Evolutionary conservation across 1,139 yeast species (phyloP).

Genomic region (Geotrichum reessii): DNA sequence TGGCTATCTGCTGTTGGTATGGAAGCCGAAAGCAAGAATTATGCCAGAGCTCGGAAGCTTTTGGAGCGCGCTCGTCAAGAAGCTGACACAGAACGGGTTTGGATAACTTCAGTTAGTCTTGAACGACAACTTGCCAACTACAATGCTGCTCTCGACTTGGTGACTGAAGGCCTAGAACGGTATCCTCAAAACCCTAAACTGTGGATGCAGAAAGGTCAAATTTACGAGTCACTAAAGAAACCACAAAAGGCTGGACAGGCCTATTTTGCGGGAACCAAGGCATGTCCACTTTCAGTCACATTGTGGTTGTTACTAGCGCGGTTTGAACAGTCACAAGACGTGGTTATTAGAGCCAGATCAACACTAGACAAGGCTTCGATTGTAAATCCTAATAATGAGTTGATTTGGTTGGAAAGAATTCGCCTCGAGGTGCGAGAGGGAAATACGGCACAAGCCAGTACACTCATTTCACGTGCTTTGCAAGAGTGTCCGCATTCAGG

Average conservation of each 20-base stretch:
- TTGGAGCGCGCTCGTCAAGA: constrained; percentile 41
- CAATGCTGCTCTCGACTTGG: constrained; percentile 39
- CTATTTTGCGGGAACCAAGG: constrained; percentile 47
- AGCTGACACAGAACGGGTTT: constrained; percentile 44
- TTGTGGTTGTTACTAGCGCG: constrained; percentile 57
- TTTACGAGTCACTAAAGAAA: constrained; percentile 37
- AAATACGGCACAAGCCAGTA: constrained; percentile 50
- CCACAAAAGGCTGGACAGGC: constrained; percentile 45
- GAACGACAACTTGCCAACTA: constrained; percentile 40
- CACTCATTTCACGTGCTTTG: constrained; percentile 55
- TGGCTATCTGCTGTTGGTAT: constrained; percentile 71
- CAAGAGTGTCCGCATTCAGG: constrained; percentile 57
- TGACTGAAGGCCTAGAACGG: constrained; percentile 43
- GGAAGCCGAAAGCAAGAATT: constrained; percentile 43
- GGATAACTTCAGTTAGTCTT: constrained; percentile 60
- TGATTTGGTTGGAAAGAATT: constrained; percentile 55
- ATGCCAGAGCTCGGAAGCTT: constrained; percentile 41
- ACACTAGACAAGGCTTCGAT: constrained; percentile 62
- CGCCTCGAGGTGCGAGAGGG: constrained; percentile 50
- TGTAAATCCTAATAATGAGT: constrained; percentile 46
- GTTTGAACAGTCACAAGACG: constrained; percentile 43
- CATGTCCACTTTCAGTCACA: constrained; percentile 41
- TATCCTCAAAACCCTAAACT: constrained; percentile 49
- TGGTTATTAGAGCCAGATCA: constrained; percentile 62
- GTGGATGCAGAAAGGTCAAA: constrained; percentile 56